A percentile compares a stretch with the other conserved stretches of the same genome.
These are phyloP conservation scores for Wickerhamomyces kurtzmanii DNA, from an alignment of 805 yeast genomes.

Conservation along the genomic window DNA sequence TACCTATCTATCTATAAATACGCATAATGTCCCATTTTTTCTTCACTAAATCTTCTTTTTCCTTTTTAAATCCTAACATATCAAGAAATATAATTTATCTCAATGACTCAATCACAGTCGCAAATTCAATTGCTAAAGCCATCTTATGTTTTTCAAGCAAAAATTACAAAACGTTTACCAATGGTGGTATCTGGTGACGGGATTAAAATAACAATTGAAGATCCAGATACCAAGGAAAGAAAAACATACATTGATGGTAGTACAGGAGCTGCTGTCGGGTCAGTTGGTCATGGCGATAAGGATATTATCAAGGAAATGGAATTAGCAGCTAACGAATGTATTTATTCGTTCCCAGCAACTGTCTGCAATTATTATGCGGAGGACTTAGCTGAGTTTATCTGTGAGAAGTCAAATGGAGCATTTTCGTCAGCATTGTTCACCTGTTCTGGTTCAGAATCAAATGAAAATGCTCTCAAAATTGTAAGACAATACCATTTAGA, in stretches of 20 bases:
- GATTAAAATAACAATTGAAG: conserved; percentile 22
- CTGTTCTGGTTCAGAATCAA: conserved; percentile 59
- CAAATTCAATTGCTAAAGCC: no score
- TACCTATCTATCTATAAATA: no score
- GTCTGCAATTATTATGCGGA: conserved; percentile 28
- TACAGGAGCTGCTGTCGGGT: conserved; percentile 44
- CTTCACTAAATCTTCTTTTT: no score
- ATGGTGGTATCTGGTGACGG: conserved; percentile 29
- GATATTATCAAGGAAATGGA: conserved; percentile 29
- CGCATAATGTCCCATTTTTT: no score
- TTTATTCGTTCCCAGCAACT: conserved; percentile 25
- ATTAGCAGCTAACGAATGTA: conserved; percentile 24
- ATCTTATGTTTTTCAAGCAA: no score
- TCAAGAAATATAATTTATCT: no score
- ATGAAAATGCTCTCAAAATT: conserved; percentile 54
- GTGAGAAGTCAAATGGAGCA: conserved; percentile 29
- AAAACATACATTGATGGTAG: conserved; percentile 28
- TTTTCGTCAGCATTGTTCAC: conserved; percentile 34
- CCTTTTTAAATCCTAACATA: no score
- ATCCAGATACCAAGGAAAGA: conserved; percentile 24
- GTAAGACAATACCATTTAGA: conserved; percentile 36
- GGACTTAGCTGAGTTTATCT: conserved; percentile 30
- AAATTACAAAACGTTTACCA: conserved; percentile 20
- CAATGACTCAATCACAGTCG: no score
- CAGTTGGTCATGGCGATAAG: conserved; percentile 33